These are phyloP conservation scores for Periconia macrospinosa DNA, from an alignment of 2,329 filamentous ascomycete genomes.

Conservation along the genomic window DNA sequence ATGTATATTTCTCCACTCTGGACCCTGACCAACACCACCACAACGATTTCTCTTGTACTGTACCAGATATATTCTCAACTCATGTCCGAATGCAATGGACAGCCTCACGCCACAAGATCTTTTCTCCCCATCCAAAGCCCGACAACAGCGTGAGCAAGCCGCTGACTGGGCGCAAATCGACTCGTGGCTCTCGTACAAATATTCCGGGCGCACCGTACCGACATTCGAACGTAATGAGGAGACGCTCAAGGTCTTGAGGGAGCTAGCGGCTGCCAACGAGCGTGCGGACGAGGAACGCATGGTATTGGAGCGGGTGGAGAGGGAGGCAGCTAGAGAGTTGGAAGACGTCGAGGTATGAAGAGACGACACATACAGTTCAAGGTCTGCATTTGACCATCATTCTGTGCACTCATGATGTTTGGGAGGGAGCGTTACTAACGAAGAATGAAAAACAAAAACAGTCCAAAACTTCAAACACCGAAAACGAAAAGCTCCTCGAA, in stretches of 20 bases:
- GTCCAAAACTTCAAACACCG: slow-evolving; percentile 10
- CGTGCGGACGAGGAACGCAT: slow-evolving; percentile 70
- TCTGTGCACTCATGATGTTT: background rate
- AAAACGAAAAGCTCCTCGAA: slow-evolving; percentile 26
- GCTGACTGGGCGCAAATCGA: slow-evolving; percentile 93
- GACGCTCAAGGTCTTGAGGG: slow-evolving; percentile 74
- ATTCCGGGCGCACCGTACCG: slow-evolving; percentile 68
- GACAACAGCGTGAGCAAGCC: slow-evolving; percentile 76
- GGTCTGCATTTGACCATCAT: background rate
- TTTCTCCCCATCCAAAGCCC: slow-evolving; percentile 65
- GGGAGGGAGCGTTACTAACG: background rate
- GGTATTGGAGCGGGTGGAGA: slow-evolving; percentile 61
- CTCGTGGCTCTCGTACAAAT: slow-evolving; percentile 71
- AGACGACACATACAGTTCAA: slow-evolving; percentile 7
- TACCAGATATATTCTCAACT: too few species aligned
- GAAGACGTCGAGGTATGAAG: slow-evolving; percentile 27
- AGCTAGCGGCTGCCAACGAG: slow-evolving; percentile 76
- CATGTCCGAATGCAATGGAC: slow-evolving; percentile 27
- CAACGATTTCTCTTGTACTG: too few species aligned
- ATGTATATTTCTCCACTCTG: background rate
- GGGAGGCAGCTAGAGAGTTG: slow-evolving; percentile 60
- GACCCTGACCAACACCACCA: background rate
- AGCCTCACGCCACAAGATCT: slow-evolving; percentile 48
- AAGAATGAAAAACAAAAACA: background rate
- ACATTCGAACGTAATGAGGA: slow-evolving; percentile 84